phyloP scores from a whole-genome alignment of 495 filamentous ascomycete genomes.

The Neurospora africana region DNA sequence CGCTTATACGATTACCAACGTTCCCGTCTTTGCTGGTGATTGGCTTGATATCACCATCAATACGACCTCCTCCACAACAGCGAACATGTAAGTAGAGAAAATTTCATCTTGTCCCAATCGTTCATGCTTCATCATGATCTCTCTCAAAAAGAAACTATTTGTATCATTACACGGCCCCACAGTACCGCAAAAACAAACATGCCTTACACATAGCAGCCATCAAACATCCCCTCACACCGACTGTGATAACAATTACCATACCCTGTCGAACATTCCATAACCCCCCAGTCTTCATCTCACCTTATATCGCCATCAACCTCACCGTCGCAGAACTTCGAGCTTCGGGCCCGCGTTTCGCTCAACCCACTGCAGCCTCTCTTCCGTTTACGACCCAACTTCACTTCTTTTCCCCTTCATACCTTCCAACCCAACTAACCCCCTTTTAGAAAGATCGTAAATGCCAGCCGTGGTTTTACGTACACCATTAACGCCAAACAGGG shows the following conservation, averaged over 20 bases:
- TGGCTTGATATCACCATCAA: slow-evolving; percentile 22
- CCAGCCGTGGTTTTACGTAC: slow-evolving; percentile 5
- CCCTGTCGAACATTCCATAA: neutral
- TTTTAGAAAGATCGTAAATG: slow-evolving; percentile 14
- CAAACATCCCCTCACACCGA: neutral
- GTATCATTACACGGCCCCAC: neutral
- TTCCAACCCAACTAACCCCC: neutral
- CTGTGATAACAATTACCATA: neutral
- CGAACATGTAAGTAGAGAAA: slow-evolving; percentile 8
- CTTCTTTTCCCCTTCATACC: neutral
- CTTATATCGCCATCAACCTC: neutral
- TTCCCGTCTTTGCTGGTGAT: slow-evolving; percentile 18
- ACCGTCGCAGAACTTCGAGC: neutral
- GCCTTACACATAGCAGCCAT: neutral
- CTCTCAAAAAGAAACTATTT: neutral
- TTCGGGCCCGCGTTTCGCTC: neutral
- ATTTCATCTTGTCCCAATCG: neutral
- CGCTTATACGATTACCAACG: slow-evolving; percentile 11
- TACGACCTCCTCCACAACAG: slow-evolving; percentile 15
- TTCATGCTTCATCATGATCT: neutral
- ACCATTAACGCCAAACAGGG: slow-evolving; percentile 8
- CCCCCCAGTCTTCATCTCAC: neutral
- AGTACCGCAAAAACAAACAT: neutral
- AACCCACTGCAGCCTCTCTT: neutral
- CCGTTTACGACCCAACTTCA: neutral